phyloP scores from a whole-genome alignment of 78 protist species.

The Cyanophora paradoxa region DNA sequence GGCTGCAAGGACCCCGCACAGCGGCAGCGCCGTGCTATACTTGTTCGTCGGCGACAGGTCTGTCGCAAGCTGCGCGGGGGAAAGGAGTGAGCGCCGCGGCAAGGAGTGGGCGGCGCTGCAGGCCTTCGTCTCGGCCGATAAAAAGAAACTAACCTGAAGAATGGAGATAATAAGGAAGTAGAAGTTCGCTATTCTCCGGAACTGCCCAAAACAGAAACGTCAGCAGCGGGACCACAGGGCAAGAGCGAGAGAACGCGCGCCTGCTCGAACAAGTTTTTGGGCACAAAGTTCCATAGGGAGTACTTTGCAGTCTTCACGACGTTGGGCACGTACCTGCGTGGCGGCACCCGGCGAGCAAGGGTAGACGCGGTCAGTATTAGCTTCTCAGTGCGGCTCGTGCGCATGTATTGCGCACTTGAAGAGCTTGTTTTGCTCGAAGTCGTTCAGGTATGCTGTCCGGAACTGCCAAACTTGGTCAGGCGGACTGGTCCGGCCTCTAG shows the following conservation, averaged over 20 bases:
- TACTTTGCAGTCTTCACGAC: constrained; percentile 24
- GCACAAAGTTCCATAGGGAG: not conserved
- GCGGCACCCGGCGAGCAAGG: not conserved
- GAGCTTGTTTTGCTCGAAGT: not conserved
- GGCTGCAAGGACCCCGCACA: not conserved
- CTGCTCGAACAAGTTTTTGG: constrained; percentile 34
- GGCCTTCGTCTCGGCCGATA: too few relatives aligned
- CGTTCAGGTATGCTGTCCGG: too few relatives aligned
- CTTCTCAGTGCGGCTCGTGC: not conserved
- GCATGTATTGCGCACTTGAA: not conserved
- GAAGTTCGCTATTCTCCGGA: constrained; percentile 48
- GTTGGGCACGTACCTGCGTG: not conserved
- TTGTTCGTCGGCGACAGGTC: constrained; percentile 44
- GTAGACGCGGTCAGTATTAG: not conserved
- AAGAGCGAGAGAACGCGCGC: too few relatives aligned
- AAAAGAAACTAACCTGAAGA: constrained; percentile 29
- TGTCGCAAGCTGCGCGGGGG: constrained; percentile 51
- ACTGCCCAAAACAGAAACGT: too few relatives aligned
- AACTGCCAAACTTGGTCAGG: too few relatives aligned
- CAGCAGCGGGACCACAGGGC: too few relatives aligned
- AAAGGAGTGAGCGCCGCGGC: not conserved
- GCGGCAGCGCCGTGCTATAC: constrained; percentile 21
- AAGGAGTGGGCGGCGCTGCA: too few relatives aligned
- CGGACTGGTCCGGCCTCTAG: too few relatives aligned
- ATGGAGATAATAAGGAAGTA: constrained; percentile 72